These are phyloP conservation scores for Bruguiera hainesii DNA, from an alignment of 441 rosid genomes.

Conservation along the genomic window DNA sequence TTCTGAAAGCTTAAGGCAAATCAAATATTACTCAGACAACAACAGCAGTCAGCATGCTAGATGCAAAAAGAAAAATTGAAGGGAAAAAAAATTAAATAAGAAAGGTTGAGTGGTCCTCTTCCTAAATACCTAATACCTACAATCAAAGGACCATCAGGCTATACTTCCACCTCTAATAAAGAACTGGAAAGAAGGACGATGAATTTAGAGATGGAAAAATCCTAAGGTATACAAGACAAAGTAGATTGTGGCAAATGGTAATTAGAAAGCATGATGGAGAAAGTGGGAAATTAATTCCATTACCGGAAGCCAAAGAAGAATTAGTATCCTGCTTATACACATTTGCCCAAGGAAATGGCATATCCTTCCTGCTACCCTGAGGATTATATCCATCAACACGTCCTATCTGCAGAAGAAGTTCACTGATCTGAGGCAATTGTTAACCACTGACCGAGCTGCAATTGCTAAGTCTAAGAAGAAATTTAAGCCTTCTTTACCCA, in stretches of 20 bases:
- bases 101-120: not conserved
- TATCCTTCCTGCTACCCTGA: constrained; percentile 52
- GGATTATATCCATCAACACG: constrained; percentile 65
- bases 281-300: constrained; percentile 1
- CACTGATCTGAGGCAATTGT: constrained; percentile 11
- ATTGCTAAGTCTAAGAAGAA: too few relatives aligned
- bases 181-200: not conserved
- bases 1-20: not conserved
- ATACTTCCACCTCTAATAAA: not conserved
- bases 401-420: constrained; percentile 51
- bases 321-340: constrained; percentile 42
- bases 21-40: not conserved
- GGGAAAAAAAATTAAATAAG: not conserved
- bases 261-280: not conserved
- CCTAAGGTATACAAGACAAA: not conserved
- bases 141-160: too few relatives aligned
- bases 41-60: not conserved
- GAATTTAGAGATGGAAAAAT: not conserved
- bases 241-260: not conserved
- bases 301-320: constrained; percentile 37
- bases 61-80: not conserved
- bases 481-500: too few relatives aligned
- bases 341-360: constrained; percentile 68
- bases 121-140: too few relatives aligned
- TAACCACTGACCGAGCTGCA: not conserved